Conservation (phyloP, 305 asterid species). For the Solanum hybrid region DNA sequence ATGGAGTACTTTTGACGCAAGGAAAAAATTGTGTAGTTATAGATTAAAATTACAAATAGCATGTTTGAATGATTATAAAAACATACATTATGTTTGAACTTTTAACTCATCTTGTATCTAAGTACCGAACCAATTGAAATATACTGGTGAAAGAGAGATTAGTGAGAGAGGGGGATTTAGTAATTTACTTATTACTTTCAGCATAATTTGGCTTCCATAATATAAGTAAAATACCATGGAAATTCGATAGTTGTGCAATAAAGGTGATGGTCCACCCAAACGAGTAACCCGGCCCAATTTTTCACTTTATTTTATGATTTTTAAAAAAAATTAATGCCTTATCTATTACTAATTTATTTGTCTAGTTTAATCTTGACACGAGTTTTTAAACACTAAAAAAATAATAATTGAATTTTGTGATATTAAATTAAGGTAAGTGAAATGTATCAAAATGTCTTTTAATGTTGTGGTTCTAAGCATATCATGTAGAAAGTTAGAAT, state of each 20-base stretch:
- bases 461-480: background rate
- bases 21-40: background rate
- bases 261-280: slow-evolving; percentile 11
- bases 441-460: background rate
- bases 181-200: background rate
- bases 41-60: background rate
- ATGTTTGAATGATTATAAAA: background rate
- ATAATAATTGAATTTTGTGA: background rate
- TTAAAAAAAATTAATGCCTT: rapidly evolving
- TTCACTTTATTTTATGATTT: background rate
- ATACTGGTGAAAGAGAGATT: background rate
- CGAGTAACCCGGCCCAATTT: background rate
- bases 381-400: background rate
- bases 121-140: background rate
- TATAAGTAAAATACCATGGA: background rate
- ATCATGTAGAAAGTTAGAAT: background rate
- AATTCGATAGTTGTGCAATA: background rate
- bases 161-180: background rate
- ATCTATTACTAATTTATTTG: background rate
- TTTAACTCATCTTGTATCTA: background rate
- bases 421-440: background rate
- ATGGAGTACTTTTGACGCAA: background rate
- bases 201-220: background rate
- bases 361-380: background rate
- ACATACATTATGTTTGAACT: background rate